These are phyloP conservation scores for Scedosporium apiospermum DNA, from an alignment of 2,329 filamentous ascomycete species.

Conservation along the genomic window DNA sequence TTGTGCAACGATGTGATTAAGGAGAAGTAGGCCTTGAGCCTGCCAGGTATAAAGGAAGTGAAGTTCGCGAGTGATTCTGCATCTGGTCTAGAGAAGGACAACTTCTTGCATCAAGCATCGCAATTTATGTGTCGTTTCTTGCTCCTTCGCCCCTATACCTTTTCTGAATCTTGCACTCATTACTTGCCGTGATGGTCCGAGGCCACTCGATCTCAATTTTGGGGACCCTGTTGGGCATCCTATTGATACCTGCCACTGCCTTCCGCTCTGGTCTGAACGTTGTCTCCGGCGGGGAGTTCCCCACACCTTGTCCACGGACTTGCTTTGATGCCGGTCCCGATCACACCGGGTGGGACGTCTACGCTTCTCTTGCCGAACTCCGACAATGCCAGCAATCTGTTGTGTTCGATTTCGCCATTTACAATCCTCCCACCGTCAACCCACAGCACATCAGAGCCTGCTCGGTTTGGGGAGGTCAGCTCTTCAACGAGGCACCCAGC, in stretches of 20 bases:
- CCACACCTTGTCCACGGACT: background rate
- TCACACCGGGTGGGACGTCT: background rate
- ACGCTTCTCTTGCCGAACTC: background rate
- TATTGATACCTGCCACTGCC: background rate
- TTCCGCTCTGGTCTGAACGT: background rate
- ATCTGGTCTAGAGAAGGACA: too few species aligned
- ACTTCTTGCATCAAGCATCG: too few species aligned
- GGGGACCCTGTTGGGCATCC: background rate
- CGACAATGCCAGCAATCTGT: background rate
- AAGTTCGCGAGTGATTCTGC: too few species aligned
- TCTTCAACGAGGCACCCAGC: background rate
- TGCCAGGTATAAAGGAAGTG: too few species aligned
- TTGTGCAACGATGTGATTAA: too few species aligned
- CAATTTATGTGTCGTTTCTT: too few species aligned
- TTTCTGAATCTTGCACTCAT: too few species aligned
- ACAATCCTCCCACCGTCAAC: background rate
- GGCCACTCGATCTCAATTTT: background rate
- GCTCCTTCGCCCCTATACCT: too few species aligned
- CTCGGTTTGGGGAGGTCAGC: background rate
- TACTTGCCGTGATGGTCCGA: background rate
- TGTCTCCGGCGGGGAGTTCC: background rate
- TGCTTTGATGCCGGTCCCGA: background rate
- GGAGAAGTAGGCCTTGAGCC: too few species aligned
- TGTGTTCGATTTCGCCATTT: background rate
- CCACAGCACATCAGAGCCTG: background rate